Conservation (phyloP, 345 rosid species). For the Boechera divaricarpa region DNA sequence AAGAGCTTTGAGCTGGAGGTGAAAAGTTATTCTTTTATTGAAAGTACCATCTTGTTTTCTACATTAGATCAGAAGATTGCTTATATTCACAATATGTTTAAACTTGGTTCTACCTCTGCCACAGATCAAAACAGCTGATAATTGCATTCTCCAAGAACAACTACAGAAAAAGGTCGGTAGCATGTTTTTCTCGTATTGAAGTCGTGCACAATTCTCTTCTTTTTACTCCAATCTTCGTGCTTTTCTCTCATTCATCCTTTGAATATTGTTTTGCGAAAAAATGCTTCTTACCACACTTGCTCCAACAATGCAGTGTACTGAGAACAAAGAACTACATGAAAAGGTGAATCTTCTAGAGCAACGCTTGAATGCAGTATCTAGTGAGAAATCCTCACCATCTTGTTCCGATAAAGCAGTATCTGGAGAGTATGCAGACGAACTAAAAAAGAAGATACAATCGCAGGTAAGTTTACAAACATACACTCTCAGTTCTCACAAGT, state of each 20-base stretch:
- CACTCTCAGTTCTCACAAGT: conserved; percentile 25
- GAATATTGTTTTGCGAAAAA: conserved; percentile 3
- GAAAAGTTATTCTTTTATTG: conserved; percentile 15
- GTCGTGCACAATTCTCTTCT: neutral
- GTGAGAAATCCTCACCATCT: conserved; percentile 52
- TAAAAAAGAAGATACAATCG: conserved; percentile 76
- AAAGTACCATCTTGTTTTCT: conserved; percentile 19
- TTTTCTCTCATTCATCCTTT: conserved; percentile 15
- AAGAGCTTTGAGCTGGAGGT: conserved; percentile 98
- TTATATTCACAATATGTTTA: conserved; percentile 29
- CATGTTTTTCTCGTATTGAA: neutral
- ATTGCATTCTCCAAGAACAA: conserved; percentile 97
- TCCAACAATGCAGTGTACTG: conserved; percentile 64
- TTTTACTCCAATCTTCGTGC: conserved; percentile 21
- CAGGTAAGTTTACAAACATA: conserved; percentile 59
- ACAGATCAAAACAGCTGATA: conserved; percentile 97
- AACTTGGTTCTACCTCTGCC: conserved; percentile 41
- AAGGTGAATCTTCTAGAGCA: conserved; percentile 76
- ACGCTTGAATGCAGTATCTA: conserved; percentile 58
- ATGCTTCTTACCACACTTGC: conserved; percentile 21
- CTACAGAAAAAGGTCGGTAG: conserved; percentile 80
- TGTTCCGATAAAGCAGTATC: conserved; percentile 51
- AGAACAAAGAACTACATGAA: conserved; percentile 82
- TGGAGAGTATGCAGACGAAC: conserved; percentile 64
- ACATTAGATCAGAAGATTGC: conserved; percentile 16